Evolutionary conservation across 306 rosid genomes (phyloP).

Genomic region (Cucumis hystrix): DNA sequence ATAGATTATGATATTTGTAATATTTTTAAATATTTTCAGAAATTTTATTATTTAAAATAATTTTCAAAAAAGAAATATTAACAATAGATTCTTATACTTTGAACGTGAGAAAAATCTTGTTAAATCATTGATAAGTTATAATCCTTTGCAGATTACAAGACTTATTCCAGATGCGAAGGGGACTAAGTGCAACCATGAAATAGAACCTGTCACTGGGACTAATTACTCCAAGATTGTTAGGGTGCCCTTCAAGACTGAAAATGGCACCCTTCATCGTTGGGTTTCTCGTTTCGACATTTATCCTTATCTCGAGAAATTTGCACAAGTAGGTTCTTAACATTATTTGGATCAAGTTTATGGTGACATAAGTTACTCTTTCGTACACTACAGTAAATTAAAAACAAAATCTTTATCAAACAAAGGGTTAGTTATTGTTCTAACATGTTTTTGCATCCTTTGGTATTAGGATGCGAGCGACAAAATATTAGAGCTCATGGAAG

Average conservation of each 20-base stretch:
- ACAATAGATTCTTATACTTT: background rate
- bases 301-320: constrained; percentile 74
- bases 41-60: too few relatives aligned
- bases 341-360: background rate
- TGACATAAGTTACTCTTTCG: constrained; percentile 3
- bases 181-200: constrained; percentile 69
- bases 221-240: constrained; percentile 68
- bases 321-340: constrained; percentile 33
- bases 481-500: constrained; percentile 55
- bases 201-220: constrained; percentile 59
- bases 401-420: background rate
- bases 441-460: background rate
- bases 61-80: too few relatives aligned
- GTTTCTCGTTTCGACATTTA: constrained; percentile 88
- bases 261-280: constrained; percentile 55
- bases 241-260: constrained; percentile 61
- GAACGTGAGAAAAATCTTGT: background rate
- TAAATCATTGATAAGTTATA: background rate
- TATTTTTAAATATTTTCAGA: too few relatives aligned
- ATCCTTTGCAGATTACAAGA: constrained; percentile 45
- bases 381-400: background rate
- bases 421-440: background rate
- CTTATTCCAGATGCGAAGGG: constrained; percentile 85
- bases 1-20: too few relatives aligned
- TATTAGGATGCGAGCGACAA: constrained; percentile 57